Conservation (phyloP, 176 grass and related monocot species). For the Alloteropsis semialata region DNA sequence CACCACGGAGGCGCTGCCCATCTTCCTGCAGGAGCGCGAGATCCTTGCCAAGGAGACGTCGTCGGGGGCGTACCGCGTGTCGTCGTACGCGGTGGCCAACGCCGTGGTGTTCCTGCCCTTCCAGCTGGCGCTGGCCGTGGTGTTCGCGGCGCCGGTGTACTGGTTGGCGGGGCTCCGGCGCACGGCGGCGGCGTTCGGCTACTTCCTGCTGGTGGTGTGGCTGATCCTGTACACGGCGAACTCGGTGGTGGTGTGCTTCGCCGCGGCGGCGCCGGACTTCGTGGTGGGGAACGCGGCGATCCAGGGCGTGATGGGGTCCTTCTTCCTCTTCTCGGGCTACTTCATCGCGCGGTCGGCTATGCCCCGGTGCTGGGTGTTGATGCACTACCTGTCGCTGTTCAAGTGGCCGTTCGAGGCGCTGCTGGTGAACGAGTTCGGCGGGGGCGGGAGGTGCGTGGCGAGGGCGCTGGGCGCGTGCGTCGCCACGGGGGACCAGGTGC, state of each 20-base stretch:
- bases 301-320: constrained; percentile 30
- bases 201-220: constrained; percentile 22
- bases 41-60: constrained; percentile 31
- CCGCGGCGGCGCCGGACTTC: constrained; percentile 22
- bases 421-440: constrained; percentile 31
- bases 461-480: background rate
- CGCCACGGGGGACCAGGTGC: background rate
- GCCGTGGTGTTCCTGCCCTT: constrained; percentile 27
- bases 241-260: constrained; percentile 26
- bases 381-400: constrained; percentile 29
- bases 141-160: constrained; percentile 8
- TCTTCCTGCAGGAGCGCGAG: constrained; percentile 35
- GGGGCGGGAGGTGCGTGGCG: background rate
- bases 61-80: constrained; percentile 12
- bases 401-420: constrained; percentile 32
- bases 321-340: constrained; percentile 37
- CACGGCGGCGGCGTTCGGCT: constrained; percentile 7
- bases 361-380: constrained; percentile 11
- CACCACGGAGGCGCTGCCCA: constrained; percentile 32
- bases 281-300: constrained; percentile 25
- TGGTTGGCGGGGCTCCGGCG: constrained; percentile 20
- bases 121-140: constrained; percentile 11
- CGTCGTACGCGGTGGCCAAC: constrained; percentile 18
- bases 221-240: constrained; percentile 25
- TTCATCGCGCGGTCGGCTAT: constrained; percentile 16